A percentile compares a stretch with the other conserved stretches of the same genome.
phyloP scores from a whole-genome alignment of 2,329 filamentous ascomycete species.

The Fusarium tanahbumbuense region DNA sequence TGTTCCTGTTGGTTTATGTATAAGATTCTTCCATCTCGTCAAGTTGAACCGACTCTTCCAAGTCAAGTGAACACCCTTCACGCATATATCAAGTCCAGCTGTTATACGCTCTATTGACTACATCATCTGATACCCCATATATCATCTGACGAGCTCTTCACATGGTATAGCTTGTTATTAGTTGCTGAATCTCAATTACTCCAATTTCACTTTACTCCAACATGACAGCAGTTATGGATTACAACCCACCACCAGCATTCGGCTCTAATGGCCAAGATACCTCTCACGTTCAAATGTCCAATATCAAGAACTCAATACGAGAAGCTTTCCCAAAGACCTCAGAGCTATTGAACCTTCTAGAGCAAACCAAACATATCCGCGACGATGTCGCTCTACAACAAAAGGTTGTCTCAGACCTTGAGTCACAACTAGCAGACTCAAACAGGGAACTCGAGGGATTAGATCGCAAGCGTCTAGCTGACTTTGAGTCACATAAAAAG shows the following conservation, averaged over 20 bases:
- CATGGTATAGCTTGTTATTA: neutral
- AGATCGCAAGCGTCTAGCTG: constrained; percentile 56
- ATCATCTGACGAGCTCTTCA: constrained; percentile 25
- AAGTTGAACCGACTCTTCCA: neutral
- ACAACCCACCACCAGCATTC: constrained; percentile 11
- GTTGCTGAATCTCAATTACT: neutral
- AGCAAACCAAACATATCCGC: constrained; percentile 61
- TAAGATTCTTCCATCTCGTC: neutral
- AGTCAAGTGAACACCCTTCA: neutral
- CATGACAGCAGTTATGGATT: constrained; percentile 18
- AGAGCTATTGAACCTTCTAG: constrained; percentile 59
- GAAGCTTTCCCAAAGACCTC: constrained; percentile 55
- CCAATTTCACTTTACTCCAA: neutral
- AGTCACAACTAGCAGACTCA: constrained; percentile 53
- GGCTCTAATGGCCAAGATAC: neutral
- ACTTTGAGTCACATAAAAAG: constrained; percentile 63
- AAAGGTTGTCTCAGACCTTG: constrained; percentile 59
- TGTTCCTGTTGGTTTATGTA: neutral
- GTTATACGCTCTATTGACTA: neutral
- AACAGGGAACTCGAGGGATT: constrained; percentile 55
- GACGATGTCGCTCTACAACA: constrained; percentile 59
- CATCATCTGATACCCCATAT: constrained; percentile 22
- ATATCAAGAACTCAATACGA: constrained; percentile 53
- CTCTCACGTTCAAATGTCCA: constrained; percentile 41
- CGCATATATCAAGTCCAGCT: neutral